These are phyloP conservation scores for Alloteropsis semialata DNA, from an alignment of 176 grass and related monocot genomes.

Conservation along the genomic window DNA sequence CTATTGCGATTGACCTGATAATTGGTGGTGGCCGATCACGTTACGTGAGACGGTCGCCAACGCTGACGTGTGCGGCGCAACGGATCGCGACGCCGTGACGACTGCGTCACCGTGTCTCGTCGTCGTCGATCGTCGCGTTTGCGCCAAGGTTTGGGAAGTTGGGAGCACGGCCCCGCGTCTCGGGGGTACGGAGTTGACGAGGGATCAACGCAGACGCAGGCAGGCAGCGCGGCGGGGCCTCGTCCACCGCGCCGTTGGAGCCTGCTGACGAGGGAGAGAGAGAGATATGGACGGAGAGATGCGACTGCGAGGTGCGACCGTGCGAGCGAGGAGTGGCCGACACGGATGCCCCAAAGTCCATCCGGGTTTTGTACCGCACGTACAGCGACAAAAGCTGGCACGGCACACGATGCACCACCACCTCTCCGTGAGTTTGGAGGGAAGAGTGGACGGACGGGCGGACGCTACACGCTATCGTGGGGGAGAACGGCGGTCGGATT, in stretches of 20 bases:
- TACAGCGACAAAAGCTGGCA: conserved; percentile 6
- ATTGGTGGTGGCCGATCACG: background rate
- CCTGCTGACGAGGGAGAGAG: background rate
- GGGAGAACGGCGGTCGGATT: background rate
- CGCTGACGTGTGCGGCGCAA: background rate
- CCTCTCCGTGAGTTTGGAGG: background rate
- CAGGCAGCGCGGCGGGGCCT: background rate
- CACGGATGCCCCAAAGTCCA: conserved; percentile 29
- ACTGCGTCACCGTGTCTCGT: background rate
- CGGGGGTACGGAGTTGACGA: conserved; percentile 31
- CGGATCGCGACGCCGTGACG: background rate
- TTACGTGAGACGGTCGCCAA: background rate
- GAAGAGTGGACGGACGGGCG: no score
- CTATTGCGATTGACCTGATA: background rate
- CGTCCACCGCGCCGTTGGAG: background rate
- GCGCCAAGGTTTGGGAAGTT: background rate
- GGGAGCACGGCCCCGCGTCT: background rate
- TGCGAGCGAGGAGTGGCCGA: no score
- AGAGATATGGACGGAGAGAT: background rate
- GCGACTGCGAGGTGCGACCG: no score
- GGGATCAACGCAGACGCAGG: background rate
- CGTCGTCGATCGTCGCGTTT: background rate
- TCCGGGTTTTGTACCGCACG: conserved; percentile 2
- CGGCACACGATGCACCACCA: background rate
- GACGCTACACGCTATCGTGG: background rate